Conservation (phyloP, 192 early-diverging fungal genomes). For the Phlyctochytrium arcticum region DNA sequence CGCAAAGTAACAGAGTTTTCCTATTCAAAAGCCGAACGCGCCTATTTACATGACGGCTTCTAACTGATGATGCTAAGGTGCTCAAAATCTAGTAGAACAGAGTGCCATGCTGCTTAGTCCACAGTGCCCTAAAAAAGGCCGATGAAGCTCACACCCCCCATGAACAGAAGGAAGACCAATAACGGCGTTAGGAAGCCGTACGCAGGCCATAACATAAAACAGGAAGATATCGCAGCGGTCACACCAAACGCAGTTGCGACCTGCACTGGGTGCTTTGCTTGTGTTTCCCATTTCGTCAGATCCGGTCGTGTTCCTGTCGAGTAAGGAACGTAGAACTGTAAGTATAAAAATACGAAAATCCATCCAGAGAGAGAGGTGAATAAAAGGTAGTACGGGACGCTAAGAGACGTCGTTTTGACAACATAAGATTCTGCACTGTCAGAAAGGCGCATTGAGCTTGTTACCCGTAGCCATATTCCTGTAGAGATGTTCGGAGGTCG, state of each 20-base stretch:
- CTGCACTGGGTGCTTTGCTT: conserved; percentile 21
- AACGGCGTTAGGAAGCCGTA: conserved; percentile 22
- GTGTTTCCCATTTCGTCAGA: conserved; percentile 26
- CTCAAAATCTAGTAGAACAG: background rate
- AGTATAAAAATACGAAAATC: conserved; percentile 21
- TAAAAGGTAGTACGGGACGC: conserved; percentile 21
- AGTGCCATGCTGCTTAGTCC: no score
- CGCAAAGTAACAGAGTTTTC: no score
- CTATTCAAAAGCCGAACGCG: no score
- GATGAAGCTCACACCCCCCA: conserved; percentile 23
- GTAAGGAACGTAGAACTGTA: conserved; percentile 23
- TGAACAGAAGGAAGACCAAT: conserved; percentile 18
- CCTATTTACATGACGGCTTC: background rate
- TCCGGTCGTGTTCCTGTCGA: conserved; percentile 15
- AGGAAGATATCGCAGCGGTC: conserved; percentile 1
- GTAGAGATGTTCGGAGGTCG: conserved; percentile 10
- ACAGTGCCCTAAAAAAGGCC: conserved; percentile 30
- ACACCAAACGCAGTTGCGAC: conserved; percentile 22
- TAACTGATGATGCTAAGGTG: background rate
- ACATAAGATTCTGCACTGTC: background rate
- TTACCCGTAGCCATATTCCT: conserved; percentile 28
- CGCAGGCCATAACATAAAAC: conserved; percentile 27
- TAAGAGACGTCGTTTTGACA: background rate
- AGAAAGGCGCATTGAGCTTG: background rate
- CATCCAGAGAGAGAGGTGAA: conserved; percentile 22